Base-by-base conservation (phyloP, 371 early-diverging fungal genomes). In the Mortierella sp. region DNA sequence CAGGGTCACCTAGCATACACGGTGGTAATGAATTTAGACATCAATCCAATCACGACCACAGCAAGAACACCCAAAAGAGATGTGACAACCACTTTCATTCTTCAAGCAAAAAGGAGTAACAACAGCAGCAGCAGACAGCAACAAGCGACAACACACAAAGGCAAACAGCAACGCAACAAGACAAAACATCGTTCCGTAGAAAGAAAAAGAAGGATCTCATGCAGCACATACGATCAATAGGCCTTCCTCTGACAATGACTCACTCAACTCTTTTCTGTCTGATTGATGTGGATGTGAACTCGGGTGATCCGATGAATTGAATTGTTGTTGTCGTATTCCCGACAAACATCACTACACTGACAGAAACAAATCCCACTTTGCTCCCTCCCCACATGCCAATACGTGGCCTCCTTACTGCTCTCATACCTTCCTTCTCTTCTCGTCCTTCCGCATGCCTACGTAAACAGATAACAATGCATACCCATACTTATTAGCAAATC, bases 151-250 rank as follows among this genome's bases (percentile, higher is more conserved):
- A n/a, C n/a, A n/a, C n/a, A n/a, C n/a, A n/a, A n/a, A n/a, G n/a
- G n/a, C n/a, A n/a, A 34, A 42, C 34, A 11, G 13, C 47, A 47
- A 47, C n/a, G n/a, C n/a, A n/a, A n/a, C n/a, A n/a, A n/a, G n/a
- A n/a, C 47, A 47, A 47, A 1, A 9, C 47, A 47, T 47, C 47
- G 31, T n/a, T 26, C n/a, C 26, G 50, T 31, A 68, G 68, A 68
- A 68, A 38, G 42, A 24, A 68, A 68, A 68, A 42, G 68, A 68
- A 68, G 68, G 24, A 38, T 38, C 50, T 16, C n/a, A 11, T 45
- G 42, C 73, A 73, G 73, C 24, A 38, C 9, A 52, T 52, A n/a
- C 73, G 73, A 73, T 73, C 52, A 52, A 34, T 73, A n/a, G 38
- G 14, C 52, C 73, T 73, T 73, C 73, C 73, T 28, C 5, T 31